Evolutionary conservation across 2,329 filamentous ascomycete genomes (phyloP).

Genomic region (Chrysoporthe deuterocubensis): DNA sequence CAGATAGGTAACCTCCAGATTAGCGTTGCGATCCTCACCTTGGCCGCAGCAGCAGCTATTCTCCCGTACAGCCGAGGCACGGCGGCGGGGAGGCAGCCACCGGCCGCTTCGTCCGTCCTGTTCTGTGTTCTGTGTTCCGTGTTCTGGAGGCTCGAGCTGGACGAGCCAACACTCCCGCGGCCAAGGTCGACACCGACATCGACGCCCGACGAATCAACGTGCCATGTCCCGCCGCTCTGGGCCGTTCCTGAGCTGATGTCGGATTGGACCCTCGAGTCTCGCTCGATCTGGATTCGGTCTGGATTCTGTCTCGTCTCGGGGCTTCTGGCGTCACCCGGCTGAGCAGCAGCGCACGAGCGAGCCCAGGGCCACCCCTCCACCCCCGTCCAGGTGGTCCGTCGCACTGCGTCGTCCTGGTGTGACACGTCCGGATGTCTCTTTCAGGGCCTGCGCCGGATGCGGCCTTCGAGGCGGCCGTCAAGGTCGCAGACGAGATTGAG

Average conservation of each 20-base stretch:
- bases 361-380: background rate
- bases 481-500: constrained; percentile 27
- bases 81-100: background rate
- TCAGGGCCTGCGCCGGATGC: constrained; percentile 22
- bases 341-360: background rate
- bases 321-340: background rate
- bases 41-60: background rate
- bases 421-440: constrained; percentile 28
- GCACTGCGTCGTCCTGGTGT: constrained; percentile 23
- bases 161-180: background rate
- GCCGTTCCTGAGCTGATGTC: background rate
- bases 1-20: background rate
- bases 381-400: constrained; percentile 11
- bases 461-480: constrained; percentile 27
- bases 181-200: constrained; percentile 1
- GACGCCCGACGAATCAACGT: background rate
- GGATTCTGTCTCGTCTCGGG: constrained; percentile 9
- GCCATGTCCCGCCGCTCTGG: background rate
- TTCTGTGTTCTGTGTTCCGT: background rate
- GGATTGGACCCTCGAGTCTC: constrained; percentile 1
- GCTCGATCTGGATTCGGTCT: constrained; percentile 10
- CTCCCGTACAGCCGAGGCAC: background rate
- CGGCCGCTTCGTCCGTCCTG: background rate
- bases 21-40: background rate
- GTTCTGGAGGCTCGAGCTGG: background rate